Base-by-base conservation (phyloP, 129 eudicot genomes). In the Pittosporum tobira region DNA sequence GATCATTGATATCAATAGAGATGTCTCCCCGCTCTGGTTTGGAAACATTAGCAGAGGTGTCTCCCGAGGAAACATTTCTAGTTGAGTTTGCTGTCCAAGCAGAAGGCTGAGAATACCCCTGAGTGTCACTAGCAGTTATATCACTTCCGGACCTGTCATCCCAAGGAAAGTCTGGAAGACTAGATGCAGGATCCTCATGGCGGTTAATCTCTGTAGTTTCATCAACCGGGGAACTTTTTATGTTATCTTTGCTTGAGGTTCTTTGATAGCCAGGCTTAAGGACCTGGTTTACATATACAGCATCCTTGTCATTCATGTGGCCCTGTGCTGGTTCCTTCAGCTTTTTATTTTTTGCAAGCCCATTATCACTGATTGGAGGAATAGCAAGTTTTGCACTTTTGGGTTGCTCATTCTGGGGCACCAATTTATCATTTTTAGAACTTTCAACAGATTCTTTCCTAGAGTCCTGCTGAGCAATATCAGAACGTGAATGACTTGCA, bases 1-100 rank as follows among this genome's bases (percentile, higher is more conserved):
- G 83, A 59, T 90, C 98, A 61, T 83, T 83, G 28, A 90, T 85
- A 67, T 90, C 95, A 59, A 90, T 90, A 37, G 84, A 76, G 58
- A 90, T 89, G 71, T 85, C 95, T 50, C 83, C 82, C 66, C 80
- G 79, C 64, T 83, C 79, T 26, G 66, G 60, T 48, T 66, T 59
- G 52, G 81, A 53, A 59, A 58, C 76, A 46, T 57, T 62, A 63
- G 47, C 62, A 21, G 57, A 46, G 37, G 67, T 26, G 48, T 48
- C 76, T 30, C 62, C 69, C 5, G 8, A 29, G 1, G 24, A 23
- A 50, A 42, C 49, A 47, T 69, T 29, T 71, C 16, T 63, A 24
- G 13, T 43, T 49, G 62, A 59, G 18, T 14, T 59, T 34, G 40
- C 66, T 3, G 57, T 26, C 72, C 66, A 49, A 56, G 68, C 63